phyloP scores from a whole-genome alignment of 257 asterid genomes.

The Nicotiana tabacum region DNA sequence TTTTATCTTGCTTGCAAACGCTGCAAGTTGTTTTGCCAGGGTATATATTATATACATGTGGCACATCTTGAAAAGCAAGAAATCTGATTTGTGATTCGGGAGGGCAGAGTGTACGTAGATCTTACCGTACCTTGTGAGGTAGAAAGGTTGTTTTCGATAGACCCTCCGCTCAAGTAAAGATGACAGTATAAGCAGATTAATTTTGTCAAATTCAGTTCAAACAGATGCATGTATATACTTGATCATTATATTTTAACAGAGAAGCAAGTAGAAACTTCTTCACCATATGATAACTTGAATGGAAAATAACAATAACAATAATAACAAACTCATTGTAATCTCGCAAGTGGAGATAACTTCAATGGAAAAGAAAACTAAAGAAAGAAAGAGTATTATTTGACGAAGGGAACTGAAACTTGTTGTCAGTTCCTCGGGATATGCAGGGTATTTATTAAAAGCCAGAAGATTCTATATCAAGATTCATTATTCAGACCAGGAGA shows the following conservation, averaged over 20 bases:
- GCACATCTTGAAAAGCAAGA: no score
- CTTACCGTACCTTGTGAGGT: no score
- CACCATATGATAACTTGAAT: not conserved
- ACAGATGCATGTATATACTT: not conserved
- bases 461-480: not conserved
- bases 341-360: not conserved
- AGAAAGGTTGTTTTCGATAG: no score
- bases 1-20: not conserved
- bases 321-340: no score
- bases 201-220: not conserved
- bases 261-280: not conserved
- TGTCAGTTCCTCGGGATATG: not conserved
- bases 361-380: not conserved
- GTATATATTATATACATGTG: no score
- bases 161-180: not conserved
- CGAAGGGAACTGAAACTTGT: not conserved
- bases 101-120: no score
- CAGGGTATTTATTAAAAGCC: not conserved
- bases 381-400: not conserved
- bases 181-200: not conserved
- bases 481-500: not conserved
- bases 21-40: not conserved
- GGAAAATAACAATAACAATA: no score
- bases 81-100: no score
- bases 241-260: not conserved